A percentile compares a stretch with the other conserved stretches of the same genome.
Conservation (phyloP, 805 yeast genomes). For the Spathaspora passalidarum region DNA sequence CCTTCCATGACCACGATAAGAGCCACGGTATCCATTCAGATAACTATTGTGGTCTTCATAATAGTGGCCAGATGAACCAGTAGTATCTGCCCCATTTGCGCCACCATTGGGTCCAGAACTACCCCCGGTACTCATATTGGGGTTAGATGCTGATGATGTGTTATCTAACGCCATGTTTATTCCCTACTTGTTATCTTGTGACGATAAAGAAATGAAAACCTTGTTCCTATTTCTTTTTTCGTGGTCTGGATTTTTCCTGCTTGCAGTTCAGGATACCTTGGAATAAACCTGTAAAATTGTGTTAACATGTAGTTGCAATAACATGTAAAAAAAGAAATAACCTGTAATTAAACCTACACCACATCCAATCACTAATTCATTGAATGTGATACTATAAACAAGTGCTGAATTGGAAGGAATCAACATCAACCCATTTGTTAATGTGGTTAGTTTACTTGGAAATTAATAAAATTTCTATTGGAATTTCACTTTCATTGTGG, state of each 20-base stretch:
- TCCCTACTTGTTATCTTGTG: background rate
- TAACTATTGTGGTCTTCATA: slow-evolving; percentile 6
- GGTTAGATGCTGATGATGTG: background rate
- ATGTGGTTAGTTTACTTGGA: too few species aligned
- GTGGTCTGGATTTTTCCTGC: too few species aligned
- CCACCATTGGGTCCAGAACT: background rate
- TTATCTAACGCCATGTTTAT: background rate
- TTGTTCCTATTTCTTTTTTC: background rate
- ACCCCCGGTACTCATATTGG: background rate
- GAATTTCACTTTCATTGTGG: background rate
- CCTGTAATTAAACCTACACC: background rate
- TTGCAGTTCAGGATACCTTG: too few species aligned
- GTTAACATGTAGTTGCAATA: background rate
- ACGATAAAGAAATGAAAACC: background rate
- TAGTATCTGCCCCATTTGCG: slow-evolving; percentile 1
- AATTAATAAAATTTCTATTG: too few species aligned
- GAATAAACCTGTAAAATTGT: background rate
- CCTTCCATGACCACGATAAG: slow-evolving; percentile 8
- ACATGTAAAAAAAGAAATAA: background rate
- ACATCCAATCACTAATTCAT: too few species aligned
- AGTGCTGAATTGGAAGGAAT: background rate
- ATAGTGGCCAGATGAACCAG: background rate
- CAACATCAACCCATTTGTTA: too few species aligned
- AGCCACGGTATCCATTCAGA: slow-evolving; percentile 5
- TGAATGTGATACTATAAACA: too few species aligned